Percentiles rank a stretch among this genome's conserved stretches.
phyloP scores from a whole-genome alignment of 1,139 yeast species.

The Schwanniomyces etchellsii region DNA sequence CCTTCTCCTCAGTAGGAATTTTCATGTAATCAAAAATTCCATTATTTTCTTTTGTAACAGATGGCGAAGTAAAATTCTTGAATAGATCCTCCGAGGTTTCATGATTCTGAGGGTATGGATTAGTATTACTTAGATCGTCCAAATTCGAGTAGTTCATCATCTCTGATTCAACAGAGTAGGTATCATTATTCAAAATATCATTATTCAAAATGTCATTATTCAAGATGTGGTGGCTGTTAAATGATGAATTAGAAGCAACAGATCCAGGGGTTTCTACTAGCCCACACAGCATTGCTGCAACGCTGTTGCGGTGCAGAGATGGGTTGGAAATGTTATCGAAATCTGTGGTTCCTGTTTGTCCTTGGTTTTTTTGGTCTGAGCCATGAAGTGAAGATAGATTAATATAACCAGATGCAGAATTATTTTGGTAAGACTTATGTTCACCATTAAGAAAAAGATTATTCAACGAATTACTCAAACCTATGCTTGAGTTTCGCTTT shows the following conservation, averaged over 20 bases:
- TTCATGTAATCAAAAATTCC: slow-evolving; percentile 6
- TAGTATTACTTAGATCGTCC: not conserved
- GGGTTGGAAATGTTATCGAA: not conserved
- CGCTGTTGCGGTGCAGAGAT: slow-evolving; percentile 9
- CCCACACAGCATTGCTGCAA: slow-evolving; percentile 7
- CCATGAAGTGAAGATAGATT: not conserved
- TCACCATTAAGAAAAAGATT: not conserved
- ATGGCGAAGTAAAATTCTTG: slow-evolving; percentile 13
- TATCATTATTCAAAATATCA: too few species aligned
- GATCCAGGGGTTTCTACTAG: slow-evolving; percentile 20
- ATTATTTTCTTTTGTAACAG: not conserved
- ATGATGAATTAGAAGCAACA: slow-evolving; percentile 16
- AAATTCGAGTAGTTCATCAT: not conserved
- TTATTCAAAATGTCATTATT: too few species aligned
- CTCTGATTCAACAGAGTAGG: not conserved
- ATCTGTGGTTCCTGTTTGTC: not conserved
- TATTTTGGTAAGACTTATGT: too few species aligned
- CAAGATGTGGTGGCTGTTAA: slow-evolving; percentile 6
- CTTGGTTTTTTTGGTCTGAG: not conserved
- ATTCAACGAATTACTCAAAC: not conserved
- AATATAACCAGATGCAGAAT: not conserved
- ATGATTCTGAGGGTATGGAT: not conserved
- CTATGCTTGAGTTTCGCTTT: slow-evolving; percentile 4
- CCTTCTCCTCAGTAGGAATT: slow-evolving; percentile 5
- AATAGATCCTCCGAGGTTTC: slow-evolving; percentile 14